Evolutionary conservation across 176 grass and related monocot species (phyloP).

Genomic region (Raddia guianensis): DNA sequence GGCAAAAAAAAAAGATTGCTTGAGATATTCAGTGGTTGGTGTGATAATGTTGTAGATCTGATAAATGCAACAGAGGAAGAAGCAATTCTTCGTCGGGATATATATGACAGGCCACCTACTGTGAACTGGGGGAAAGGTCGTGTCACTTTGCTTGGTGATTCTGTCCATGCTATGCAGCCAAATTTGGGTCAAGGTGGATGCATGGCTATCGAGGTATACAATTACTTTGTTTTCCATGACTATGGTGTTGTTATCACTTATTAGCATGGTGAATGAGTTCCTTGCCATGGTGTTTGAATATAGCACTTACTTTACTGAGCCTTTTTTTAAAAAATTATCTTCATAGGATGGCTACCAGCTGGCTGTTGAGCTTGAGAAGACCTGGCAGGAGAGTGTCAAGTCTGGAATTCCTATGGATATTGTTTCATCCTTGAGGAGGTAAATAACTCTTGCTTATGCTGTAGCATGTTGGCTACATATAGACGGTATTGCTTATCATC

Average conservation of each 20-base stretch:
- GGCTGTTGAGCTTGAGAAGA: conserved; percentile 92
- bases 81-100: conserved; percentile 83
- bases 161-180: conserved; percentile 99
- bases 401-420: conserved; percentile 67
- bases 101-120: conserved; percentile 86
- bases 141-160: conserved; percentile 98
- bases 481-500: not conserved
- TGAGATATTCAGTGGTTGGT: conserved; percentile 89
- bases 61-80: conserved; percentile 88
- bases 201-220: conserved; percentile 97
- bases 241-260: not conserved
- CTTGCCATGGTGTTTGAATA: conserved; percentile 20
- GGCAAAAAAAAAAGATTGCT: conserved; percentile 78
- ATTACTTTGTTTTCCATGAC: conserved; percentile 23
- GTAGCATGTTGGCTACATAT: conserved; percentile 3
- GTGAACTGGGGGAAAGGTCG: conserved; percentile 85
- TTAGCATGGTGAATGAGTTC: not conserved
- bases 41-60: conserved; percentile 89
- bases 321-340: conserved; percentile 25
- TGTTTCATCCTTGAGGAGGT: conserved; percentile 84
- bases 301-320: not conserved
- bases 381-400: conserved; percentile 75
- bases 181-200: conserved; percentile 99
- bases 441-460: conserved; percentile 29
- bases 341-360: conserved; percentile 95